These are phyloP conservation scores for Hanseniaspora gamundiae DNA, from an alignment of 1,139 yeast species.

Conservation along the genomic window DNA sequence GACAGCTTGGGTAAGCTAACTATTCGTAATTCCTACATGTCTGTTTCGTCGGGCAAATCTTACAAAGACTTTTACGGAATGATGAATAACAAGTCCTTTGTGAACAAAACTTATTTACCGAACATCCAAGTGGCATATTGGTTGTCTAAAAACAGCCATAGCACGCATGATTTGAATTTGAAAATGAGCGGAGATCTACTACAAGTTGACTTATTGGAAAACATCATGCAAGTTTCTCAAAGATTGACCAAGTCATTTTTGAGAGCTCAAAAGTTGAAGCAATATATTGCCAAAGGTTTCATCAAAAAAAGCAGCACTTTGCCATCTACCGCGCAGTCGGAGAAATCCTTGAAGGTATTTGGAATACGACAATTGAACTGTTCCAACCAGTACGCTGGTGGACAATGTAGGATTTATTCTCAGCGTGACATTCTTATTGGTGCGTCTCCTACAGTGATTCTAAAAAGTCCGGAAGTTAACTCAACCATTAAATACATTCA, in stretches of 20 bases:
- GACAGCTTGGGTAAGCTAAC: conserved; percentile 54
- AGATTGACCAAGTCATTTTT: conserved; percentile 15
- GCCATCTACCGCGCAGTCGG: not conserved
- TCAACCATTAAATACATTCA: conserved; percentile 37
- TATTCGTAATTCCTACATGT: conserved; percentile 48
- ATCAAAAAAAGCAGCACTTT: not conserved
- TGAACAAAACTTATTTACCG: conserved; percentile 48
- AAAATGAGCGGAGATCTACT: conserved; percentile 52
- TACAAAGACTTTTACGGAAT: conserved; percentile 40
- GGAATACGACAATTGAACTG: conserved; percentile 36
- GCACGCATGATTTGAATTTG: conserved; percentile 30
- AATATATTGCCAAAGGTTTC: conserved; percentile 1
- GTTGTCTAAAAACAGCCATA: conserved; percentile 26
- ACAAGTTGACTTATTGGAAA: conserved; percentile 43
- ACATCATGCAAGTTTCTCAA: conserved; percentile 17
- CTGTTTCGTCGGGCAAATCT: conserved; percentile 51
- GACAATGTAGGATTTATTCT: conserved; percentile 40
- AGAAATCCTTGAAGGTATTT: conserved; percentile 18
- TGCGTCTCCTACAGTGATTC: conserved; percentile 42
- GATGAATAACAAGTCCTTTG: conserved; percentile 28
- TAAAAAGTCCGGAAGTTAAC: conserved; percentile 70
- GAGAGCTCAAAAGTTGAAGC: conserved; percentile 5
- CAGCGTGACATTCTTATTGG: conserved; percentile 33
- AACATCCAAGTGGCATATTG: conserved; percentile 49
- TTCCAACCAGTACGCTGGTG: conserved; percentile 53